Evolutionary conservation across 257 asterid genomes (phyloP).

Genomic region (Nicotiana tabacum): DNA sequence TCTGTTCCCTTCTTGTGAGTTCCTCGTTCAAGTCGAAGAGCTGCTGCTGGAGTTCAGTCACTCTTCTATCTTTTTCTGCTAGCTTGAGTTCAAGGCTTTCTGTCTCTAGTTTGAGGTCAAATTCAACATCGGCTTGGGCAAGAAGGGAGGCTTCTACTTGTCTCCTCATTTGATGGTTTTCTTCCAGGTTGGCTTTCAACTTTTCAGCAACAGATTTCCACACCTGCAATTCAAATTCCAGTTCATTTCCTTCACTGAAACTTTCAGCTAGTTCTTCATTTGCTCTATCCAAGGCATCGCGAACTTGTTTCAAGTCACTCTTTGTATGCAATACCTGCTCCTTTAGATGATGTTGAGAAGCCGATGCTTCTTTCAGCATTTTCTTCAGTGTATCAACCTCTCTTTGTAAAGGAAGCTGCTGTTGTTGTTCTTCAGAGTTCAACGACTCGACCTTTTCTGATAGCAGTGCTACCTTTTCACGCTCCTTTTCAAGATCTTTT

Average conservation of each 20-base stretch:
- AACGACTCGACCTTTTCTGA: slow-evolving; percentile 33
- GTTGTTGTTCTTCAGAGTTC: slow-evolving; percentile 35
- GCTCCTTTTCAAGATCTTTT: slow-evolving; percentile 53
- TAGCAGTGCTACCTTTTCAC: slow-evolving; percentile 41
- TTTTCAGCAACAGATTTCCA: slow-evolving; percentile 76
- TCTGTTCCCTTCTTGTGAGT: slow-evolving; percentile 9
- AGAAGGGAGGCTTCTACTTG: slow-evolving; percentile 88
- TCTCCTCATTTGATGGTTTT: slow-evolving; percentile 49
- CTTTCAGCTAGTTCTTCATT: slow-evolving; percentile 61
- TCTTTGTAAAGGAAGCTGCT: slow-evolving; percentile 40
- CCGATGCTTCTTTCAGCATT: slow-evolving; percentile 46
- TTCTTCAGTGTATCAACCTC: slow-evolving; percentile 44
- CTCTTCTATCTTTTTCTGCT: slow-evolving; percentile 44
- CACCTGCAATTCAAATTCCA: slow-evolving; percentile 64
- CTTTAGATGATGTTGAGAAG: slow-evolving; percentile 30
- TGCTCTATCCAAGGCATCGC: slow-evolving; percentile 54
- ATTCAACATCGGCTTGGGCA: slow-evolving; percentile 54
- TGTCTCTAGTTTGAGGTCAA: slow-evolving; percentile 46
- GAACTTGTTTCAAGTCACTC: slow-evolving; percentile 43
- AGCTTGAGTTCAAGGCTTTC: slow-evolving; percentile 1
- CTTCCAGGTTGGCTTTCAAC: slow-evolving; percentile 50
- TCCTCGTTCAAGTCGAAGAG: slow-evolving; percentile 31
- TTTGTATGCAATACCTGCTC: slow-evolving; percentile 49
- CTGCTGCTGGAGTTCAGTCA: slow-evolving; percentile 47
- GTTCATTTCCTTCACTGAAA: slow-evolving; percentile 54